phyloP scores from a whole-genome alignment of 2,329 filamentous ascomycete species.

The Botrytis tulipae region DNA sequence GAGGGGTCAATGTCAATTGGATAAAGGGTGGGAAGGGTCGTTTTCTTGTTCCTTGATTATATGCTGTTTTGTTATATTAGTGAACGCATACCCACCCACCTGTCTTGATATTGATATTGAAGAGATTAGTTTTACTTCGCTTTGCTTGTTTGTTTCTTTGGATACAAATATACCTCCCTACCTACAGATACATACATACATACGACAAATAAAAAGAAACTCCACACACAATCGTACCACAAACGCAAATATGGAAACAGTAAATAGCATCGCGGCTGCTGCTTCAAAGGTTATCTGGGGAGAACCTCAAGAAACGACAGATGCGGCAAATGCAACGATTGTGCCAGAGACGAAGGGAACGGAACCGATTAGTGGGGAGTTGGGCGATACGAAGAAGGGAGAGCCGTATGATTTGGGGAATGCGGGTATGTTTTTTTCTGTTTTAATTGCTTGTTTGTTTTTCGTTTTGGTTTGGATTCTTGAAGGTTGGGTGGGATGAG shows the following conservation, averaged over 20 bases:
- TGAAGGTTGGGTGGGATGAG: not conserved
- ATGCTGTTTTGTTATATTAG: too few relatives aligned
- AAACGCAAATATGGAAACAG: constrained; percentile 56
- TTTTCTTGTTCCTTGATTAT: too few relatives aligned
- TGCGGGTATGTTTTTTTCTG: constrained; percentile 37
- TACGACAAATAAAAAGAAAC: not conserved
- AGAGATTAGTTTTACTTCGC: not conserved
- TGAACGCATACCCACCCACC: too few relatives aligned
- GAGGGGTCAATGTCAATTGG: too few relatives aligned
- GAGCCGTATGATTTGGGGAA: constrained; percentile 83
- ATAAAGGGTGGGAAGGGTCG: too few relatives aligned
- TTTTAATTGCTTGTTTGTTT: not conserved
- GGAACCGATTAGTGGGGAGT: constrained; percentile 71
- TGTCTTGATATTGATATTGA: not conserved
- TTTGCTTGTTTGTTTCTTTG: not conserved
- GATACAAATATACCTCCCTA: not conserved
- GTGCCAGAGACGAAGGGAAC: constrained; percentile 36
- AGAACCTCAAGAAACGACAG: constrained; percentile 22
- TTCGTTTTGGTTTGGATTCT: not conserved
- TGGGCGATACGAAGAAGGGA: constrained; percentile 62
- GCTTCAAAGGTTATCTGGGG: constrained; percentile 47
- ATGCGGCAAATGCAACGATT: not conserved
- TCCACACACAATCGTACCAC: rapidly evolving
- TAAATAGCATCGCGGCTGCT: constrained; percentile 53
- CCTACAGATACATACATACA: not conserved